Evolutionary conservation across 805 yeast genomes (phyloP).

Genomic region (Candida awuae): DNA sequence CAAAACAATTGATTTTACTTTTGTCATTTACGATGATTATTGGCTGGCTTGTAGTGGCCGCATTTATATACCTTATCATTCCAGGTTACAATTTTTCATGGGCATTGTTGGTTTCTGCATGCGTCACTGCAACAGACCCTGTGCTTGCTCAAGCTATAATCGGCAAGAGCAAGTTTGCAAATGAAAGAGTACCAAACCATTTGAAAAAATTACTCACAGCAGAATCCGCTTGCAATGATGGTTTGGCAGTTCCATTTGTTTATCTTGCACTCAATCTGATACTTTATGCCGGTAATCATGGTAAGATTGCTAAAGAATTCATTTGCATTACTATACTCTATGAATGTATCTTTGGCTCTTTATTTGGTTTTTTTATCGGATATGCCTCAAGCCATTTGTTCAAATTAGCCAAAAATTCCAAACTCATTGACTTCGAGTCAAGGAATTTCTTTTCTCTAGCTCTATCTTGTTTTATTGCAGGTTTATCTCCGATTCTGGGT

Average conservation of each 20-base stretch:
- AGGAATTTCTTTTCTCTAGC: conserved; percentile 44
- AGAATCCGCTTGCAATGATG: conserved; percentile 69
- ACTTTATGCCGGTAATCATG: conserved; percentile 39
- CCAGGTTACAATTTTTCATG: conserved; percentile 48
- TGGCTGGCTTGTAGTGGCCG: conserved; percentile 59
- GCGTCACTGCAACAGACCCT: conserved; percentile 72
- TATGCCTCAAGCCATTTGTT: conserved; percentile 39
- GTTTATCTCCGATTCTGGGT: conserved; percentile 56
- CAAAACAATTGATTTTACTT: conserved; percentile 45
- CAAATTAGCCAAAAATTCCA: conserved; percentile 39
- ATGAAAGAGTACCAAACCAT: conserved; percentile 47
- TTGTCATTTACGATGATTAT: conserved; percentile 60
- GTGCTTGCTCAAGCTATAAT: conserved; percentile 64
- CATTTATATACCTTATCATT: conserved; percentile 52
- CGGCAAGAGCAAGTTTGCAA: conserved; percentile 59
- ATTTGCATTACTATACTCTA: conserved; percentile 48
- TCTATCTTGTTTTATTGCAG: conserved; percentile 45
- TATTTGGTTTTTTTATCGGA: conserved; percentile 48
- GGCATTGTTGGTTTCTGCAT: conserved; percentile 54
- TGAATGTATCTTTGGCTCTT: conserved; percentile 48
- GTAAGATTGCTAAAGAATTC: conserved; percentile 52
- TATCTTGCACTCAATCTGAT: conserved; percentile 48
- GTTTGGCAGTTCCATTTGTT: conserved; percentile 62
- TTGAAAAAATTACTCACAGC: conserved; percentile 54
- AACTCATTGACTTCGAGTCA: conserved; percentile 51